Base-by-base conservation (phyloP, 2,329 filamentous ascomycete genomes). In the Fusarium staphyleae region DNA sequence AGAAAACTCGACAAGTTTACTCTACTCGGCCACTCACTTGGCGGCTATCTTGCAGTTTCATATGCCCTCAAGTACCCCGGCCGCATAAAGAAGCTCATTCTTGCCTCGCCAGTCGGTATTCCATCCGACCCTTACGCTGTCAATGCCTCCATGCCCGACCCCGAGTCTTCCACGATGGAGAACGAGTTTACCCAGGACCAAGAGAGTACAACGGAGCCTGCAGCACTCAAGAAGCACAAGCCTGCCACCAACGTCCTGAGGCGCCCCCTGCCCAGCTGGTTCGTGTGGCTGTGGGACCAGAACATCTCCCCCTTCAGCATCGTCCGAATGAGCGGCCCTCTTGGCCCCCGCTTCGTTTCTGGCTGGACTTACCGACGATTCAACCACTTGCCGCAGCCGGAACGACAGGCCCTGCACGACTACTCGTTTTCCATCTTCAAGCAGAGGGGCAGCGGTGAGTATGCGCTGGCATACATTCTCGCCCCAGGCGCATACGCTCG, bases 1-100 rank as follows among this genome's bases (percentile, higher is more conserved):
- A 87, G 88, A 60, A 93, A 93, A 33, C 90, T 99, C 42, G 92
- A 99, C 42, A 88, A 89, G 60, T 97, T 99, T 70, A 99, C 95
- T 0, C 81, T 99, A 3, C 81, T 98, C 7, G 95, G 93, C 1
- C 95, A 99, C 77, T 96, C 90, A 37, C 80, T 99, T 39, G 95
- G 95, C 48, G 95, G 95, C 5, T 99, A 99, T 70, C 88, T 99
- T 71, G 92, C 93, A 4, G 89, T 96, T 1, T 93, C 92, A 15
- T 99, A 99, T 70, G 93, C 95, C 1, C 81, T 98, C 54, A 99
- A 99, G 73, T 99, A 99, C 69, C 95, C 95, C 0, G 93, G 93
- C 12, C 90, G 86, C 63, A 77, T 99, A 28, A 96, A 99, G 77
- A 99, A 99, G 77, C 84, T 99, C 57, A 96, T 99, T 59, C 83